Base-by-base conservation (phyloP, 306 rosid genomes). In the Amphicarpaea edgeworthii region DNA sequence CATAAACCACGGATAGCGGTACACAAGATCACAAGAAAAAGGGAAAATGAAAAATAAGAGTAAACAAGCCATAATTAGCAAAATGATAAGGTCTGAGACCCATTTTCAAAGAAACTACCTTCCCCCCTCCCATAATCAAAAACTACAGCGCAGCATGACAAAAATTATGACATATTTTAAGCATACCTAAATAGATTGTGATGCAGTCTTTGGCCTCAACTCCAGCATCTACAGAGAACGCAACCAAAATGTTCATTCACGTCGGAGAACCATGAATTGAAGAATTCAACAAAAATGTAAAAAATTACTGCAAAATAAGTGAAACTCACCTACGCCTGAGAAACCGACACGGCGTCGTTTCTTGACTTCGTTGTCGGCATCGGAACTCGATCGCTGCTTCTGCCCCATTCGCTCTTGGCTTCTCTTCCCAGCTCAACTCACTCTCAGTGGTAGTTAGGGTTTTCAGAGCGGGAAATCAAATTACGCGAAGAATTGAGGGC, bases 181-280 rank as follows among this genome's bases (percentile, higher is more conserved):
- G 21, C 79, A 15, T 90, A 92, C 98, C 98, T 26, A 94, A 83
- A 60, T 75, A 94, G 37, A 94, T 86, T 81, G 83, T 76, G 75
- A 94, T 88, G 85, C 97, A 94, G 16, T 91, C 96, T 68, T 84
- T 88, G 8, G 97, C 96, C 60, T 92, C 93, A 23, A 94, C 79
- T 53, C 96, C 98, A 68, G 72, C 59, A 92, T 92, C 98, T 84
- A 53, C 78, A 65, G 43, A 65, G 43, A 65, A 24, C 12, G 16
- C 17, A 1, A 53, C 5, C 17, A 26, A 76, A 34, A 3, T 59
- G 37, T 34, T 47, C 21, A 32, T 34, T 23, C 5, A 68, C 49
- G 12, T 46, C 64, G 37, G 28, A 62, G 9, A 19, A 26, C 5
- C 43, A 12, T 16, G 19, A 50, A 40, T 21, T 21, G 9, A 11